phyloP scores from a whole-genome alignment of 2,329 filamentous ascomycete species.

The Chaetomium strumarium region DNA sequence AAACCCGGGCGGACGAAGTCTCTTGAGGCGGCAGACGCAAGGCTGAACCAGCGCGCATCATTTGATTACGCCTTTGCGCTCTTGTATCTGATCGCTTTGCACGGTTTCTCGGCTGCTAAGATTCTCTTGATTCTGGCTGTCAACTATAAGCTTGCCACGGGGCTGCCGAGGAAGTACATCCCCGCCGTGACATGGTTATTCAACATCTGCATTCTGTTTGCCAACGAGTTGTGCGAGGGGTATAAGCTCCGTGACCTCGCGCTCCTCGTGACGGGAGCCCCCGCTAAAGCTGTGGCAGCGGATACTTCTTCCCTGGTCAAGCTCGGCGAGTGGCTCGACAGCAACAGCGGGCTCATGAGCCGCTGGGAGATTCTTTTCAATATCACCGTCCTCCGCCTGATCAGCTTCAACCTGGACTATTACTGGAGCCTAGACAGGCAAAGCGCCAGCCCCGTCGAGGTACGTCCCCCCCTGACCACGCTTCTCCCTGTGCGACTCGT shows the following conservation, averaged over 20 bases:
- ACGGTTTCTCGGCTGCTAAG: constrained; percentile 82
- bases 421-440: constrained; percentile 77
- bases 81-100: constrained; percentile 70
- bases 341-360: constrained; percentile 73
- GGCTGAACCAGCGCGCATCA: constrained; percentile 62
- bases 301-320: constrained; percentile 41
- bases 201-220: constrained; percentile 78
- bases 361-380: constrained; percentile 99
- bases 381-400: constrained; percentile 81
- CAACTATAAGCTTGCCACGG: constrained; percentile 73
- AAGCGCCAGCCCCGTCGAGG: constrained; percentile 68
- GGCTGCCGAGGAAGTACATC: constrained; percentile 63
- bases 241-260: constrained; percentile 66
- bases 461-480: constrained; percentile 42
- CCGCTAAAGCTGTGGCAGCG: constrained; percentile 29
- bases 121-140: constrained; percentile 70
- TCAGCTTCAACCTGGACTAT: constrained; percentile 96
- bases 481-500: not conserved
- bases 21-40: constrained; percentile 44
- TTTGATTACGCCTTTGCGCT: constrained; percentile 82
- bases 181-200: constrained; percentile 81
- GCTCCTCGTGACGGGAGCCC: constrained; percentile 38
- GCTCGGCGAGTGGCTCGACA: constrained; percentile 70
- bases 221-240: constrained; percentile 77
- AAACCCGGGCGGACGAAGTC: constrained; percentile 27